Evolutionary conservation across 164 flowering plant species (phyloP).

Genomic region (Stephania cephalantha): DNA sequence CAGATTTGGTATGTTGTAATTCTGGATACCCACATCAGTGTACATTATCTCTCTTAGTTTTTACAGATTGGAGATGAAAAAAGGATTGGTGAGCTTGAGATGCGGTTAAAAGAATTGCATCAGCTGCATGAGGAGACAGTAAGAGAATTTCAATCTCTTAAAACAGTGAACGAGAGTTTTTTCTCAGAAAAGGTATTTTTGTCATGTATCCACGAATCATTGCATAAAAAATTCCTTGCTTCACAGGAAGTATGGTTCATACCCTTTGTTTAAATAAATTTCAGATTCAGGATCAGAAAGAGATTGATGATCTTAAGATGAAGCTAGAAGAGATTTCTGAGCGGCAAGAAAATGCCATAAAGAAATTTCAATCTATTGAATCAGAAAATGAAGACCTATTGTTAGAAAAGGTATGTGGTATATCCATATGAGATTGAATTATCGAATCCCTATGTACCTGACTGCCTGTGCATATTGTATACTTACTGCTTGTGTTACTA

Average conservation of each 20-base stretch:
- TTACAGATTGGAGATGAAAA: conserved; percentile 29
- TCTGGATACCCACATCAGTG: background rate
- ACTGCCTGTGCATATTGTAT: background rate
- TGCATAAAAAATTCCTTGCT: background rate
- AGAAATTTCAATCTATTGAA: background rate
- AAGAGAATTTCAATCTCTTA: conserved; percentile 41
- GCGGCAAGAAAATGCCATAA: background rate
- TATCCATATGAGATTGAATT: background rate
- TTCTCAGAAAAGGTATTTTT: conserved; percentile 28
- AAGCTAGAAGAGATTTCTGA: background rate
- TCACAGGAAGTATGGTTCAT: background rate
- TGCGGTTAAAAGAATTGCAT: conserved; percentile 30
- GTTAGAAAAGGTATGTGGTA: background rate
- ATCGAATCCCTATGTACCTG: background rate
- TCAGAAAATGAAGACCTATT: background rate
- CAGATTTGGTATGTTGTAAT: background rate
- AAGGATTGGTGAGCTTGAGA: conserved; percentile 30
- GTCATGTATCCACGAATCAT: background rate
- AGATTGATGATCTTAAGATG: background rate
- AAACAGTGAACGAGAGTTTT: conserved; percentile 36
- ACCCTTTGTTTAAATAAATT: background rate
- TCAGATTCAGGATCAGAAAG: background rate
- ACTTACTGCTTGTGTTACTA: background rate
- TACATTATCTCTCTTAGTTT: background rate
- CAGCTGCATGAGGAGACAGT: conserved; percentile 35